Conservation (phyloP, 257 asterid species). For the Plantago ovata region DNA sequence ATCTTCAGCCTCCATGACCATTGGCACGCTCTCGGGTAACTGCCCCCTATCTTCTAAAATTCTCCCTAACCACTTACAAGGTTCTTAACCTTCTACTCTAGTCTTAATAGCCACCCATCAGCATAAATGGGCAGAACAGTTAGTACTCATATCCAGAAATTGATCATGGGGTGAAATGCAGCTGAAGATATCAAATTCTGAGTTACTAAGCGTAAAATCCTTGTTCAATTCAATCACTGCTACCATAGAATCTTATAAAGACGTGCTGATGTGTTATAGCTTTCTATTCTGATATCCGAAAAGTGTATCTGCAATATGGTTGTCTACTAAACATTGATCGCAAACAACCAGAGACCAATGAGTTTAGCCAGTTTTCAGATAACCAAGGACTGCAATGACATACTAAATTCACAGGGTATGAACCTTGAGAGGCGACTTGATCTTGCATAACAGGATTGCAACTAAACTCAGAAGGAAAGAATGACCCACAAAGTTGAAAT, state of each 20-base stretch:
- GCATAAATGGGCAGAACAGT: too few relatives aligned
- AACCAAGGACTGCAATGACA: slow-evolving; percentile 82
- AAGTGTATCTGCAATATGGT: slow-evolving; percentile 93
- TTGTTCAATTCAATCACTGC: slow-evolving; percentile 85
- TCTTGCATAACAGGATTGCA: slow-evolving; percentile 95
- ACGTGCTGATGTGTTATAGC: slow-evolving; percentile 81
- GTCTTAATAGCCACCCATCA: too few relatives aligned
- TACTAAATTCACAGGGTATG: slow-evolving; percentile 75
- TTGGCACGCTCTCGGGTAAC: too few relatives aligned
- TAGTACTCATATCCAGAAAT: too few relatives aligned
- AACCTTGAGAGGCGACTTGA: slow-evolving; percentile 95
- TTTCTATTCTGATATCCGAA: slow-evolving; percentile 79
- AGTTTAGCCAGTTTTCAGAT: slow-evolving; percentile 69
- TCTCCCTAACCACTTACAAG: too few relatives aligned
- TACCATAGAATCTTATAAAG: slow-evolving; percentile 82
- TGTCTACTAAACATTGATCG: slow-evolving; percentile 72
- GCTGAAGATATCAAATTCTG: slow-evolving; percentile 82
- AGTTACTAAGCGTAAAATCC: slow-evolving; percentile 90
- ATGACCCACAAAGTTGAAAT: slow-evolving; percentile 73
- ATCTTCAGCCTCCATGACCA: too few relatives aligned
- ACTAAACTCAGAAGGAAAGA: slow-evolving; percentile 94
- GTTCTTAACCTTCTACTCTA: too few relatives aligned
- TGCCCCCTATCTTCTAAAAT: too few relatives aligned
- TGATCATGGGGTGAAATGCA: slow-evolving; percentile 82
- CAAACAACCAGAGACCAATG: slow-evolving; percentile 79